Evolutionary conservation across 1,139 yeast genomes (phyloP).

Genomic region (Entelexis sorbosivorans): DNA sequence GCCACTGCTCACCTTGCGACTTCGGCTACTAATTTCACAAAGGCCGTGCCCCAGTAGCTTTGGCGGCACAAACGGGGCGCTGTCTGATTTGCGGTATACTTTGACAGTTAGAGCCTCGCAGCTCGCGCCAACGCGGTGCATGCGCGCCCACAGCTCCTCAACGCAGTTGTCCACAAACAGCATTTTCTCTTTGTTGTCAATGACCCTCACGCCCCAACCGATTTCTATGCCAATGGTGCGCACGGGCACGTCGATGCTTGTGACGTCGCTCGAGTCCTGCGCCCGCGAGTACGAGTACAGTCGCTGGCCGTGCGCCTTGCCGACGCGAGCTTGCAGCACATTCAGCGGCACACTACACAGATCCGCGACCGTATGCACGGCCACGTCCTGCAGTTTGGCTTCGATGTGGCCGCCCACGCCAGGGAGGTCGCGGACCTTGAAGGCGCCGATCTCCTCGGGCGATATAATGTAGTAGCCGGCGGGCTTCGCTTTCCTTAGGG

Average conservation of each 20-base stretch:
- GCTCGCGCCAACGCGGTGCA: constrained; percentile 33
- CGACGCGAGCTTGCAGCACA: constrained; percentile 41
- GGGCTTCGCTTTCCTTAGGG: constrained; percentile 70
- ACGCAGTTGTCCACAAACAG: constrained; percentile 48
- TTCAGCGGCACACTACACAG: constrained; percentile 10
- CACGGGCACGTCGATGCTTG: constrained; percentile 39
- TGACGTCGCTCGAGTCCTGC: constrained; percentile 49
- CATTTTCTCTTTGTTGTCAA: constrained; percentile 49
- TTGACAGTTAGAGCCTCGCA: constrained; percentile 55
- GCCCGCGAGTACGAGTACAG: constrained; percentile 55
- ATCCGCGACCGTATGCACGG: constrained; percentile 31
- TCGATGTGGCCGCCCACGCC: constrained; percentile 64
- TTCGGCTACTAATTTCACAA: constrained; percentile 55
- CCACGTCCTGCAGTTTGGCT: constrained; percentile 34
- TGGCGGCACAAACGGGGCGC: constrained; percentile 63
- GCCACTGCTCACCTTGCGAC: constrained; percentile 47
- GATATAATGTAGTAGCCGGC: constrained; percentile 44
- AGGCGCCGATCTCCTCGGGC: constrained; percentile 34
- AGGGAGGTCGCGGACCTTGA: constrained; percentile 56
- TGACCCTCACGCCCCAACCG: constrained; percentile 80
- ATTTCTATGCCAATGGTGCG: constrained; percentile 82
- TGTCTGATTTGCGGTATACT: constrained; percentile 48
- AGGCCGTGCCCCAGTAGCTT: constrained; percentile 77
- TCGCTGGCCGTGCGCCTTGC: constrained; percentile 58
- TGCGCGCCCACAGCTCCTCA: constrained; percentile 47